Base-by-base conservation (phyloP, 768 basidiomycete species). In the Butyriboletus loyo region DNA sequence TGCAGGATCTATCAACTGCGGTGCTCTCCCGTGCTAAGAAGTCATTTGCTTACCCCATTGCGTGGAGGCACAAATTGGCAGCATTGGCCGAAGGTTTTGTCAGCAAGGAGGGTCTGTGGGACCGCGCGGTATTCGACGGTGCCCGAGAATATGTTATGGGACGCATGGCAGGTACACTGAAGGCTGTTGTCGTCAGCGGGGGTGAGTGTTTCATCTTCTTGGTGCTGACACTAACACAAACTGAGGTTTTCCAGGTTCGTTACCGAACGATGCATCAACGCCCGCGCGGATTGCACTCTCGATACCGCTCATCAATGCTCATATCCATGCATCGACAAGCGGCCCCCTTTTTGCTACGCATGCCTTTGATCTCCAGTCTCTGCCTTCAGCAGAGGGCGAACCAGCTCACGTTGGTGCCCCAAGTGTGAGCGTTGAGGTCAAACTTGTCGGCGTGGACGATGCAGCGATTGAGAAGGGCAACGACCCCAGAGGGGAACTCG, bases 291-390 rank as follows among this genome's bases (percentile, higher is more conserved):
- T 91, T 50, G 83, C 86, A 10, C 75, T 95, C 22, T 90, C 89
- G 5, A 73, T 94, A 6, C 91, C 92, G 0, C 63, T 92, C 24
- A 79, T 93, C 46, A 81, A 84, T 63, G 75, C 75, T 1, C 82
- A 78, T 64, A 78, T 75, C 9, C 84, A 86, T 68, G 79, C 79
- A 5, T 70, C 82, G 35, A 84, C 86, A 21, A 75, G 85, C 2
- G 92, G 86, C 4, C 94, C 94, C 0, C 69, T 95, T 27, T 78
- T 94, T 40, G 88, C 89, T 7, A 82, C 89, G 8, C 89, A 95
- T 63, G 84, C 89, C 8, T 80, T 91, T 49, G 94, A 98, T 66
- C 68, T 97, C 24, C 94, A 97, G 69, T 77, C 84, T 11, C 82
- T 92, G 66, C 76, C 80, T 4, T 59, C 67, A 5, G 66, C 68